These are phyloP conservation scores for Arthrocladium fulminans DNA, from an alignment of 2,329 filamentous ascomycete species.

Conservation along the genomic window DNA sequence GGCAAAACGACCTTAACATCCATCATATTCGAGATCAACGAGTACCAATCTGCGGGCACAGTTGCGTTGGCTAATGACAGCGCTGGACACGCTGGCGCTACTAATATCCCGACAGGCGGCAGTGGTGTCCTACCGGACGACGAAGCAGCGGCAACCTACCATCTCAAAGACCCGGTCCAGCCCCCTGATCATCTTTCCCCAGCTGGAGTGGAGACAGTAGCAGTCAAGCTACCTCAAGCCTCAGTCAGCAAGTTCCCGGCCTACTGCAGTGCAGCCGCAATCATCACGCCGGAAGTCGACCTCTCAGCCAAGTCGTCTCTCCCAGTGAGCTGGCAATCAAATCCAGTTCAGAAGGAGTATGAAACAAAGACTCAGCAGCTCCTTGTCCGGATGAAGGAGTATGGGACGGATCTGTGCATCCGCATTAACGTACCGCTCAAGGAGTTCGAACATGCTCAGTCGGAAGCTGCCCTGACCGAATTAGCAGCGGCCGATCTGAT, in stretches of 20 bases:
- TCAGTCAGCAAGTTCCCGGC: constrained; percentile 14
- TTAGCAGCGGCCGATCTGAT: constrained; percentile 40
- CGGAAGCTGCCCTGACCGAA: constrained; percentile 55
- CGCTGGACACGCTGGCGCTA: constrained; percentile 7
- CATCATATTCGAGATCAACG: constrained; percentile 83
- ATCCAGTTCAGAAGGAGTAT: constrained; percentile 25
- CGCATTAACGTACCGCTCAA: constrained; percentile 83
- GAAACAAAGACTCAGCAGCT: constrained; percentile 64
- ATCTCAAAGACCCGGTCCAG: constrained; percentile 41
- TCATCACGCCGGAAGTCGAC: constrained; percentile 13
- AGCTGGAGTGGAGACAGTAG: neutral
- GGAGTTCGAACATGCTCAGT: constrained; percentile 59
- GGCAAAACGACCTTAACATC: constrained; percentile 74
- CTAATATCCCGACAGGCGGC: constrained; percentile 5
- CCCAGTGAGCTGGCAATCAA: constrained; percentile 11
- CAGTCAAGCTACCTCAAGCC: constrained; percentile 6
- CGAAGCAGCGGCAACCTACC: constrained; percentile 30
- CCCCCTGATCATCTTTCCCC: constrained; percentile 22
- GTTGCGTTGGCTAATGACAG: neutral
- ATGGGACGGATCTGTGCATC: constrained; percentile 72
- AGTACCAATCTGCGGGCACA: constrained; percentile 42
- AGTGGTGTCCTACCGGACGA: constrained; percentile 20
- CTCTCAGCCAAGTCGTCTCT: constrained; percentile 5
- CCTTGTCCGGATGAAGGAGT: constrained; percentile 63
- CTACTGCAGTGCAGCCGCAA: constrained; percentile 16